These are phyloP conservation scores for Noccaea caerulescens DNA, from an alignment of 345 rosid genomes.

Conservation along the genomic window DNA sequence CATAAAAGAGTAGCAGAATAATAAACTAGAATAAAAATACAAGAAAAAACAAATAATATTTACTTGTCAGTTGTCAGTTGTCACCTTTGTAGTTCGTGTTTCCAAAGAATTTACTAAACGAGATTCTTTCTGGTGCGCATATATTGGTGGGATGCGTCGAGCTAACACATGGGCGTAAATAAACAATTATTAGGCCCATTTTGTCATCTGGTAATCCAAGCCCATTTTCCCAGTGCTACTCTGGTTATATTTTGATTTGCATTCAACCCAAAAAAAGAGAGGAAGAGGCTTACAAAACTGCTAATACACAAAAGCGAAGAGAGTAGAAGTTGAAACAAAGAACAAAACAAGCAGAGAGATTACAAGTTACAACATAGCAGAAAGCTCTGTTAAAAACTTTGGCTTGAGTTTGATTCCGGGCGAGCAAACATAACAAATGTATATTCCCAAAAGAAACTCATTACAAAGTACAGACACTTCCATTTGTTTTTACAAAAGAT, in stretches of 20 bases:
- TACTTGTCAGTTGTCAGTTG: no score
- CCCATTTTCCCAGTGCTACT: no score
- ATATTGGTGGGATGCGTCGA: no score
- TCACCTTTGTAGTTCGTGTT: no score
- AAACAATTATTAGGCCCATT: constrained; percentile 3
- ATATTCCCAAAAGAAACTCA: constrained; percentile 34
- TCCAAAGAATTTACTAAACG: no score
- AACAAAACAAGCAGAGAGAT: constrained; percentile 27
- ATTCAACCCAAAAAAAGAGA: constrained; percentile 3
- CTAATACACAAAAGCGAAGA: constrained; percentile 4
- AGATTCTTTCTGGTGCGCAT: no score
- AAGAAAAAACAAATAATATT: no score
- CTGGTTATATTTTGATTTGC: neutral
- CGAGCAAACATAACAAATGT: constrained; percentile 20
- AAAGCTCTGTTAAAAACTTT: constrained; percentile 29
- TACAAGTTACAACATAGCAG: constrained; percentile 24
- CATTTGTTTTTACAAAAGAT: constrained; percentile 22
- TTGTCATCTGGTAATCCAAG: neutral
- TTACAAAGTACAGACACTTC: constrained; percentile 36
- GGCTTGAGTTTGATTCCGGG: constrained; percentile 36
- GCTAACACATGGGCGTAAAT: neutral
- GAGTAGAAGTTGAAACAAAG: neutral
- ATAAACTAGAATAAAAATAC: no score
- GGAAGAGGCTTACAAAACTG: constrained; percentile 5
- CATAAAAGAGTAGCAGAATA: no score